Evolutionary conservation across 2,329 filamentous ascomycete genomes (phyloP), one percentile per base, ranked within the genome.

Genomic region (Monosporascus sp.): DNA sequence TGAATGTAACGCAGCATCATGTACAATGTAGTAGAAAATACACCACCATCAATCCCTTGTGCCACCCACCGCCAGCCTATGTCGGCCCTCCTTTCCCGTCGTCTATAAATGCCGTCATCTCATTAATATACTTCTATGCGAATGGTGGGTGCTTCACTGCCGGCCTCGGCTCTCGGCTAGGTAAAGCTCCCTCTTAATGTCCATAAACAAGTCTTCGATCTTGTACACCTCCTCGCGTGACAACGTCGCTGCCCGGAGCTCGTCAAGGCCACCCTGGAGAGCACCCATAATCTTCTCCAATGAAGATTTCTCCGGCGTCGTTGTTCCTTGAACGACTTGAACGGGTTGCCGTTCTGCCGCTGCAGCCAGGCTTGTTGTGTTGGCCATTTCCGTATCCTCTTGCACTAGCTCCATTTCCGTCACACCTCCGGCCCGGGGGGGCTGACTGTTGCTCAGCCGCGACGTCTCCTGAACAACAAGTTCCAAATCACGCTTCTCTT

Each of bases 131-230:
- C 22, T 16, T 27, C 3, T 14, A 19, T 26, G n/a, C 17, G 14
- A 46, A 26, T 16, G n/a, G 22, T 8, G 16, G 11, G 22, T n/a
- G 43, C 24, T 27, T 46, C 24, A 46, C 24, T 6, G 37, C 38
- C 67, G 62, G 38, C 81, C 78, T 56, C 87, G 78, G 62, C 75
- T 75, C 62, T 85, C 85, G 17, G 89, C 89, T 52, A 86, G 82
- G 67, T 88, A 88, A 50, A 92, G 78, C 67, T 88, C 84, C 58
- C 81, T 78, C 68, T 88, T 86, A 59, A 93, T 82, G 67, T 93
- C 87, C 74, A 92, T 89, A 65, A 94, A 77, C 62, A 90, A 73
- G 65, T 92, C 87, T 64, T 94, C 89, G 59, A 94, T 78, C 65
- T 86, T 78, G 55, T 85, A 79, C 51, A 91, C 81, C 56, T 89